Evolutionary conservation across 2,329 filamentous ascomycete genomes (phyloP).

Genomic region (Colletotrichum sp.): DNA sequence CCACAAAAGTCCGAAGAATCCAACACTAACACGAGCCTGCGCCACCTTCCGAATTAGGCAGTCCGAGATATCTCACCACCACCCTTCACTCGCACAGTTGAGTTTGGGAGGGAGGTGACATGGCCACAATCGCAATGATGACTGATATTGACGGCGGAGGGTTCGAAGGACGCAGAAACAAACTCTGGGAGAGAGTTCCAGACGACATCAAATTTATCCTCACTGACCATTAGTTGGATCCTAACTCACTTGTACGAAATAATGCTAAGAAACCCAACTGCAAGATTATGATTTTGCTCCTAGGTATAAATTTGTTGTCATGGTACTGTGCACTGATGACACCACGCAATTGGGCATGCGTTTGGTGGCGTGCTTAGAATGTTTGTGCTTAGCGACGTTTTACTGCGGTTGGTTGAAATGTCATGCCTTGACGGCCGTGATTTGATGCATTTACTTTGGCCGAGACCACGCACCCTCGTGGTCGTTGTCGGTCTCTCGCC

Average conservation of each 20-base stretch:
- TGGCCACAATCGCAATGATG: not conserved
- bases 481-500: not conserved
- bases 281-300: not conserved
- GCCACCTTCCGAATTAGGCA: not conserved
- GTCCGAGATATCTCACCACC: not conserved
- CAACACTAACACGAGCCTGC: not conserved
- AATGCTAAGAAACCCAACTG: not conserved
- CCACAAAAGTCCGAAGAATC: not conserved
- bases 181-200: not conserved
- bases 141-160: not conserved
- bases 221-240: not conserved
- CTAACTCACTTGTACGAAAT: not conserved
- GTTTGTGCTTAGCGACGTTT: not conserved
- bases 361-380: fast-evolving
- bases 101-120: not conserved
- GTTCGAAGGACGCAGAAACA: not conserved
- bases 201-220: not conserved
- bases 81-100: not conserved
- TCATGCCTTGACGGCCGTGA: not conserved
- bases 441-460: not conserved
- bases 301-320: not conserved
- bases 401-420: not conserved
- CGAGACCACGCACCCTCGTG: not conserved
- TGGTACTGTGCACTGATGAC: not conserved
- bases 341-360: too few species aligned